These are phyloP conservation scores for Thelephora ganbajun DNA, from an alignment of 768 basidiomycete species.

Conservation along the genomic window DNA sequence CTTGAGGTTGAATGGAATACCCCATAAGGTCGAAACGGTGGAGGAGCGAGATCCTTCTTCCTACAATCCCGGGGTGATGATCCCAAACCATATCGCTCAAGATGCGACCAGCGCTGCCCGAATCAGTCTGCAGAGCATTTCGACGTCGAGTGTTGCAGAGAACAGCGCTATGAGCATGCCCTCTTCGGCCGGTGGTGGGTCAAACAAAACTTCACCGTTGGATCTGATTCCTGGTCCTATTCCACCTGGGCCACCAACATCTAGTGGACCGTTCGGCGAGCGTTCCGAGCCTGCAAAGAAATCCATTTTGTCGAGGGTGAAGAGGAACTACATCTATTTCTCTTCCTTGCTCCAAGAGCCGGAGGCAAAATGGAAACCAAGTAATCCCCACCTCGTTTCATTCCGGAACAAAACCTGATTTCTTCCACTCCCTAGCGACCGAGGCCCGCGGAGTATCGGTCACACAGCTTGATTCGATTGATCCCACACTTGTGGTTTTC, in stretches of 20 bases:
- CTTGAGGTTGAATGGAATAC: conserved; percentile 77
- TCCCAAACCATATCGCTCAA: conserved; percentile 17
- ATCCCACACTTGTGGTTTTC: conserved; percentile 91
- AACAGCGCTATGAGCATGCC: conserved; percentile 6
- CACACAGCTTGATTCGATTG: conserved; percentile 92
- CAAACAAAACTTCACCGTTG: conserved; percentile 16
- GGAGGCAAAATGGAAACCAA: conserved; percentile 91
- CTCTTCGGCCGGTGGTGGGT: background rate
- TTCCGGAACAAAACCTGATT: conserved; percentile 1
- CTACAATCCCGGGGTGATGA: conserved; percentile 39
- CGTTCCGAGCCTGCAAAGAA: conserved; percentile 55
- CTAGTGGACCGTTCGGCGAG: conserved; percentile 23
- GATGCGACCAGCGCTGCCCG: conserved; percentile 61
- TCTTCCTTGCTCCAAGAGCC: conserved; percentile 94
- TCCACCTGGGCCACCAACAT: conserved; percentile 6
- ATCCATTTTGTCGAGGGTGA: conserved; percentile 73
- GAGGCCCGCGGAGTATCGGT: conserved; percentile 87
- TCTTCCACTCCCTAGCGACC: conserved; percentile 32
- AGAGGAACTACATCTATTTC: conserved; percentile 95
- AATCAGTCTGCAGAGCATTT: conserved; percentile 51
- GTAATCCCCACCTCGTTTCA: conserved; percentile 29
- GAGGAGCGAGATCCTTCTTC: conserved; percentile 58
- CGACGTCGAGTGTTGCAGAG: conserved; percentile 33
- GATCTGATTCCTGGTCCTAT: background rate
- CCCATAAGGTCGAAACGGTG: conserved; percentile 47